Conservation (phyloP, 1,284 basidiomycete species). For the Cutaneotrichosporon cyanovorans region DNA sequence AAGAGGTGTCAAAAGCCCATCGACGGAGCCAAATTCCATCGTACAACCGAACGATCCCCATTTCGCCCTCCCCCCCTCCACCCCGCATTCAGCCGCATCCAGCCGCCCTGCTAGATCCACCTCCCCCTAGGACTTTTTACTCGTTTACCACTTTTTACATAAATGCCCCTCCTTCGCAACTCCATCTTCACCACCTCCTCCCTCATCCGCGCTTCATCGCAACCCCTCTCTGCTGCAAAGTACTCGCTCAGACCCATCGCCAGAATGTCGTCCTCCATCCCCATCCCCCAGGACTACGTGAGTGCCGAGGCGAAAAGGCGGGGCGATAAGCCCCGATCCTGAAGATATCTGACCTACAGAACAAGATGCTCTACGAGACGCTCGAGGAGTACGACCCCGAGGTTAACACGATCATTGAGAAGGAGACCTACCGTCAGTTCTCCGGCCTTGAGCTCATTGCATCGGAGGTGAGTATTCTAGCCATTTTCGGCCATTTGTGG, state of each 20-base stretch:
- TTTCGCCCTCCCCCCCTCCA: not conserved
- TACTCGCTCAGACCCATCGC: slow-evolving; percentile 17
- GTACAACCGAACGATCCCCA: not conserved
- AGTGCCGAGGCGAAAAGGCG: too few species aligned
- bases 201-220: slow-evolving; percentile 22
- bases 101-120: slow-evolving; percentile 4
- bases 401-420: slow-evolving; percentile 94
- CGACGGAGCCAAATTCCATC: too few species aligned
- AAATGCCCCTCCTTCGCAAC: slow-evolving; percentile 21
- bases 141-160: slow-evolving; percentile 13
- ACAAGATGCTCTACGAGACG: slow-evolving; percentile 81
- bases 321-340: not conserved
- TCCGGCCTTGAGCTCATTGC: slow-evolving; percentile 70
- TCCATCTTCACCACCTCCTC: slow-evolving; percentile 13
- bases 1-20: too few species aligned
- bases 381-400: slow-evolving; percentile 87
- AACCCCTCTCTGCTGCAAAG: slow-evolving; percentile 18
- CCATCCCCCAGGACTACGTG: slow-evolving; percentile 50
- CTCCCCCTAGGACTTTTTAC: slow-evolving; percentile 17
- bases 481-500: not conserved
- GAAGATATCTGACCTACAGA: slow-evolving; percentile 50
- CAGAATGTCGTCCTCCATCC: slow-evolving; percentile 47
- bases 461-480: slow-evolving; percentile 40
- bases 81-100: not conserved
- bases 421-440: slow-evolving; percentile 98